Conservation (phyloP, 2,329 filamentous ascomycete species). For the Cladosporium sp. region DNA sequence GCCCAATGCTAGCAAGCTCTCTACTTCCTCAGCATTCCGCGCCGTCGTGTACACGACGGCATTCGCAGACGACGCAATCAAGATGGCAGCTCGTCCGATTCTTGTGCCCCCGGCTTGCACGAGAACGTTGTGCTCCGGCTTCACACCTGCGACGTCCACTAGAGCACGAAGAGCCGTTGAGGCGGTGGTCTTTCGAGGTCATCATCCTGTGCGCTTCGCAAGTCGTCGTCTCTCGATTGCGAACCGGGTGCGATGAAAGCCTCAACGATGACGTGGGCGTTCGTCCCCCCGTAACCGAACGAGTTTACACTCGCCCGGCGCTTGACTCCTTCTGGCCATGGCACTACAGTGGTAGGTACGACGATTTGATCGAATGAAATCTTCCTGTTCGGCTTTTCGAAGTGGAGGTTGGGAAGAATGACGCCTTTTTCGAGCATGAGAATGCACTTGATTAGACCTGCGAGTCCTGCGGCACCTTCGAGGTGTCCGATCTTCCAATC, state of each 20-base stretch:
- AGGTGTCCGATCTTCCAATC: constrained; percentile 21
- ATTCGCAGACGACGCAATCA: not conserved
- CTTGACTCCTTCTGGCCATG: constrained; percentile 31
- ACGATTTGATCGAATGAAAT: not conserved
- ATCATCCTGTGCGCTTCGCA: not conserved
- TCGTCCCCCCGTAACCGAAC: constrained; percentile 34
- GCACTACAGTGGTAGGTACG: constrained; percentile 24
- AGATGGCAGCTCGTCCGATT: not conserved
- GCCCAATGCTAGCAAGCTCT: not conserved
- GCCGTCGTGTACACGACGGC: not conserved
- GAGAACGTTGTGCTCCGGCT: not conserved
- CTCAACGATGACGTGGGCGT: constrained; percentile 33
- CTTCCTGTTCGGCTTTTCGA: constrained; percentile 27
- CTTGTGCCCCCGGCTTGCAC: not conserved
- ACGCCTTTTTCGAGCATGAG: constrained; percentile 27
- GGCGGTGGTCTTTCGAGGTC: not conserved
- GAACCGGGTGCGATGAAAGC: not conserved
- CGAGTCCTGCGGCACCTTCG: constrained; percentile 23
- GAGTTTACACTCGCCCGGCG: constrained; percentile 24
- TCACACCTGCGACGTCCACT: not conserved
- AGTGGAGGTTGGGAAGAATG: constrained; percentile 30
- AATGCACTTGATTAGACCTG: constrained; percentile 22
- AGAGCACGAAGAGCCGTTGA: not conserved
- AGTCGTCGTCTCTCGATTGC: not conserved
- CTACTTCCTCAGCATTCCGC: not conserved